These are phyloP conservation scores for Bryum argenteum DNA, from an alignment of 225 moss, liverwort and hornwort genomes.

Conservation along the genomic window DNA sequence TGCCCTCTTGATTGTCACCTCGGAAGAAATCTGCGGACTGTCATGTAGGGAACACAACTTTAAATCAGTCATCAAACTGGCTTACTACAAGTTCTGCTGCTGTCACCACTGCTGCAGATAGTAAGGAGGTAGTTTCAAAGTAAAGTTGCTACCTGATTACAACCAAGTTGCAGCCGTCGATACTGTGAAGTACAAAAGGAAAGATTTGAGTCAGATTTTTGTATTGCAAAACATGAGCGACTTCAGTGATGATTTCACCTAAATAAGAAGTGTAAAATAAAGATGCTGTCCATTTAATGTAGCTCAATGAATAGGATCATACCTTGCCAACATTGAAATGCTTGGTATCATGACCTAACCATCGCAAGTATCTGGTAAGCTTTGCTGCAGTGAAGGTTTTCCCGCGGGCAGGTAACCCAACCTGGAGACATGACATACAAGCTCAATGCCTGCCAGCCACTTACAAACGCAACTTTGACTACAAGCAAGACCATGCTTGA, in stretches of 20 bases:
- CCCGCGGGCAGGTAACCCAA: constrained; percentile 95
- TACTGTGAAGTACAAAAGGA: constrained; percentile 62
- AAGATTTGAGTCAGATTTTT: constrained; percentile 24
- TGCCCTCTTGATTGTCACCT: constrained; percentile 92
- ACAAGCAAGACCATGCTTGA: constrained; percentile 9
- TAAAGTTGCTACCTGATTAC: constrained; percentile 67
- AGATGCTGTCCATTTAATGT: constrained; percentile 10
- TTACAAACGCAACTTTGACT: constrained; percentile 2
- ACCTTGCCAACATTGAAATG: constrained; percentile 99
- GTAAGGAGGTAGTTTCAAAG: constrained; percentile 6
- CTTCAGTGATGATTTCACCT: neutral
- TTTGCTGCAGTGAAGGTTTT: constrained; percentile 99
- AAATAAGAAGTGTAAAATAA: constrained; percentile 20
- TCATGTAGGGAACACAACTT: constrained; percentile 21
- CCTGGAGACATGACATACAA: constrained; percentile 52
- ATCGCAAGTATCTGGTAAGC: constrained; percentile 96
- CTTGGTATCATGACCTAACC: constrained; percentile 99
- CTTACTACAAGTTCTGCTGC: constrained; percentile 4
- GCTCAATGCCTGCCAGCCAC: constrained; percentile 14
- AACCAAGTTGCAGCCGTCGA: constrained; percentile 89
- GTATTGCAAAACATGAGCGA: constrained; percentile 8
- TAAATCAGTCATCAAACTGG: constrained; percentile 18
- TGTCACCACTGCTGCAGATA: constrained; percentile 22
- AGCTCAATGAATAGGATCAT: constrained; percentile 24
- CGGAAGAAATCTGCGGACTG: constrained; percentile 98